phyloP scores from a whole-genome alignment of 371 early-diverging fungal genomes.

The Lichtheimia corymbifera region DNA sequence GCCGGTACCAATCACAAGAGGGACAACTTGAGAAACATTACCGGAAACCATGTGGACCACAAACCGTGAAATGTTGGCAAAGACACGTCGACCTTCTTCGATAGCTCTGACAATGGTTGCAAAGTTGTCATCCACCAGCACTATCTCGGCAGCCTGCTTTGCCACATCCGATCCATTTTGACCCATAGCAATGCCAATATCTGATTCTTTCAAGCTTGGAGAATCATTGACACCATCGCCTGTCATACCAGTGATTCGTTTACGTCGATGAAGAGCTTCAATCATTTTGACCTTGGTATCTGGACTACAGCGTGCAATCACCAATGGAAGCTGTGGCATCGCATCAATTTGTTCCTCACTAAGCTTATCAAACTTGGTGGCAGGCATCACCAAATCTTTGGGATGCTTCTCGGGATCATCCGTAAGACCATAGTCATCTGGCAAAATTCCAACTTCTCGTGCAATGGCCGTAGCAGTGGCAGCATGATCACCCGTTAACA shows the following conservation, averaged over 20 bases:
- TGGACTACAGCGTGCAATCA: slow-evolving; percentile 94
- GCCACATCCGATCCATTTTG: slow-evolving; percentile 90
- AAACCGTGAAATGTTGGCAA: slow-evolving; percentile 92
- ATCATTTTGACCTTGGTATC: slow-evolving; percentile 98
- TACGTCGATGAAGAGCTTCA: slow-evolving; percentile 84
- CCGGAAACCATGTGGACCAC: slow-evolving; percentile 89
- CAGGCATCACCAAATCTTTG: slow-evolving; percentile 74
- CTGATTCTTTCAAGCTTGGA: slow-evolving; percentile 87
- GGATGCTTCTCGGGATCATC: slow-evolving; percentile 11
- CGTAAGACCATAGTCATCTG: slow-evolving; percentile 42
- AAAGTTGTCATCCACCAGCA: slow-evolving; percentile 88
- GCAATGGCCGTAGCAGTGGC: slow-evolving; percentile 95
- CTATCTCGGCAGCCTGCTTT: slow-evolving; percentile 91
- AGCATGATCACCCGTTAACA: slow-evolving; percentile 96
- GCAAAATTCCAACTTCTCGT: slow-evolving; percentile 85
- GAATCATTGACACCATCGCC: slow-evolving; percentile 91
- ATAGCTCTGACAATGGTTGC: slow-evolving; percentile 85
- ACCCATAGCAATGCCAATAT: slow-evolving; percentile 95
- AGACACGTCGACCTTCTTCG: slow-evolving; percentile 85
- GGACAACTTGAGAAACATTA: slow-evolving; percentile 79
- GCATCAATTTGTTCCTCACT: slow-evolving; percentile 79
- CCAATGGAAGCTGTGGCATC: slow-evolving; percentile 80
- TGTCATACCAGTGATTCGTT: slow-evolving; percentile 76
- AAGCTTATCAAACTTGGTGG: slow-evolving; percentile 81
- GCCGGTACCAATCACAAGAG: slow-evolving; percentile 69